Evolutionary conservation across 1,284 basidiomycete genomes (phyloP).

Genomic region (Hypsizygus ulmarius): DNA sequence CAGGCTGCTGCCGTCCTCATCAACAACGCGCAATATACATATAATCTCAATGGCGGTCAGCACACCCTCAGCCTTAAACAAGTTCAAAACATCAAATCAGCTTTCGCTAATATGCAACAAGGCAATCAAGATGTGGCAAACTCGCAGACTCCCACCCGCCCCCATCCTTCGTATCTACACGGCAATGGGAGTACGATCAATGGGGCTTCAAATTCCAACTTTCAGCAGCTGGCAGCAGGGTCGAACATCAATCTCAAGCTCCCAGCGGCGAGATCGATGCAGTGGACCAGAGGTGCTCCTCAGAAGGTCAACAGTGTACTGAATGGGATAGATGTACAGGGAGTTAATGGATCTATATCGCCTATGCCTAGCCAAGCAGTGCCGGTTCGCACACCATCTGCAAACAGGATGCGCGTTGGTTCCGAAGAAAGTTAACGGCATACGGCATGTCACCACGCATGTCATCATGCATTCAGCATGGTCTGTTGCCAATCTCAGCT

Average conservation of each 20-base stretch:
- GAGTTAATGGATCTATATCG: slow-evolving; percentile 31
- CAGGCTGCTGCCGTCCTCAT: slow-evolving; percentile 45
- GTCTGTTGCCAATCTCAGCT: slow-evolving; percentile 44
- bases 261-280: slow-evolving; percentile 32
- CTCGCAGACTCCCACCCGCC: slow-evolving; percentile 25
- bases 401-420: slow-evolving; percentile 46
- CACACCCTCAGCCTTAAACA: slow-evolving; percentile 45
- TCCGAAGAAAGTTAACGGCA: slow-evolving; percentile 36
- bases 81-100: slow-evolving; percentile 50
- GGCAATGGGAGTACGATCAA: slow-evolving; percentile 13
- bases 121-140: slow-evolving; percentile 36
- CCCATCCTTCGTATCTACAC: slow-evolving; percentile 25
- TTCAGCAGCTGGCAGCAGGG: slow-evolving; percentile 26
- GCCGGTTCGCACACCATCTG: slow-evolving; percentile 48
- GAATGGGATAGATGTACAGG: slow-evolving; percentile 31
- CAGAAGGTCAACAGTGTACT: slow-evolving; percentile 27
- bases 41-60: slow-evolving; percentile 26
- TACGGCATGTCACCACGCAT: slow-evolving; percentile 54
- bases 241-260: slow-evolving; percentile 31
- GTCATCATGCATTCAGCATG: slow-evolving; percentile 52
- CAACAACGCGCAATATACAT: slow-evolving; percentile 28
- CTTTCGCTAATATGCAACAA: slow-evolving; percentile 37
- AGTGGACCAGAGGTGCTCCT: slow-evolving; percentile 27
- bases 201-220: slow-evolving; percentile 23
- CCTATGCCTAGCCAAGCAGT: slow-evolving; percentile 33